Base-by-base conservation (phyloP, 306 rosid species). In the Lupinus albus region DNA sequence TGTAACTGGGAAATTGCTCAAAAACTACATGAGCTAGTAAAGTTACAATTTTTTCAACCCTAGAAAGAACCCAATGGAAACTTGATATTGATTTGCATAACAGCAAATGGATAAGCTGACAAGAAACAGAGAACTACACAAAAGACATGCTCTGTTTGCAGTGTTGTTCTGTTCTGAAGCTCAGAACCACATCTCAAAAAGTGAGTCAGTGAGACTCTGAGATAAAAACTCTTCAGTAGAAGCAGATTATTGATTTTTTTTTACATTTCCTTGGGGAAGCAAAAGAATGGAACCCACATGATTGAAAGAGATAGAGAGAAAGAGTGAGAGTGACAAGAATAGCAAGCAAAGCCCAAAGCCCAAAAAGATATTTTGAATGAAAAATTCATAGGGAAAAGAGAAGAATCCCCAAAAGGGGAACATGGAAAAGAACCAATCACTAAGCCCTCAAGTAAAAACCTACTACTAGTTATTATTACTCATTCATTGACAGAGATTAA, bases 271-370 rank as follows among this genome's bases (percentile, higher is more conserved):
- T 75, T 15, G 82, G 67, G 71, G 77, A 91, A 86, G 77, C 81
- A 86, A 81, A 78, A 79, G 85, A 79, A 82, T 77, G 81, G 82
- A 88, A 25, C 30, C 85, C 97, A 85, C 91, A 91, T 79, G 87
- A 76, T 71, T 76, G 63, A 76, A 17, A 60, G 47, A 72, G 78
- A 68, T 52, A 62, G 54, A 36, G 30, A 25, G 4, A 1, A 2
- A 1, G 28, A 25, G 28, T 25, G 28, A 25, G 62, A 28, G 71
- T 53, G 78, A 71, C 72, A 72, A 70, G 68, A 73, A 80, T 62
- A 70, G 57, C 71, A 71, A 60, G 71, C 4, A 25, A 25, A 25
- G 30, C 30, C 30, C 56, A 85, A 86, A 85, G 93, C 89, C 76
- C 91, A 85, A 89, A 83, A 25, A 25, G 28, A 25, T 25, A 21